phyloP scores from a whole-genome alignment of 192 early-diverging fungal species.

The Coemansia sp. region DNA sequence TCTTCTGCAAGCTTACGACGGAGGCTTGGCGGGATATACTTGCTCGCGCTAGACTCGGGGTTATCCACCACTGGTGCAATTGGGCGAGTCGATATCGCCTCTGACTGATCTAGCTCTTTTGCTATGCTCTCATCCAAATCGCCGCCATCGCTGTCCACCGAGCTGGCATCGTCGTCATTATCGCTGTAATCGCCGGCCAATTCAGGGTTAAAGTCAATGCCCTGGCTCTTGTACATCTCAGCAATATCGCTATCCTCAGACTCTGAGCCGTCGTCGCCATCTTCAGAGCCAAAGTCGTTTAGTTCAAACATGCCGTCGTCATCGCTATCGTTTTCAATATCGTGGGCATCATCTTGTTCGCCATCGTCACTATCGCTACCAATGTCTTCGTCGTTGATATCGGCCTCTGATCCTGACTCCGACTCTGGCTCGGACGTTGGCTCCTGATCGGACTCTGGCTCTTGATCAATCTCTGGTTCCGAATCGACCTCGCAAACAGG shows the following conservation, averaged over 20 bases:
- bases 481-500: neutral
- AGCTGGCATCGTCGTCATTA: conserved; percentile 8
- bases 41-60: conserved; percentile 33
- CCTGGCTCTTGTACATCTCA: conserved; percentile 35
- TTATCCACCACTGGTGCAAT: neutral
- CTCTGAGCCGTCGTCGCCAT: conserved; percentile 20
- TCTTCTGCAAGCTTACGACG: conserved; percentile 64
- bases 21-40: conserved; percentile 91
- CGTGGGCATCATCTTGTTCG: neutral
- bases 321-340: conserved; percentile 19
- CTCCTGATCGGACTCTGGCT: neutral
- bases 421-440: neutral
- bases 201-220: conserved; percentile 29
- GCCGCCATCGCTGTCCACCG: conserved; percentile 13
- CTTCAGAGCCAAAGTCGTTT: conserved; percentile 29
- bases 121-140: conserved; percentile 1
- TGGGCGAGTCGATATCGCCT: neutral
- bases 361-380: neutral
- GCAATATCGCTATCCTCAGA: conserved; percentile 54
- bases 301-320: conserved; percentile 40
- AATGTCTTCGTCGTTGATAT: neutral
- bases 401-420: neutral
- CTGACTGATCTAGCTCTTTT: neutral
- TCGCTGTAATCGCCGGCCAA: conserved; percentile 28
- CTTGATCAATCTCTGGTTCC: neutral